phyloP scores from a whole-genome alignment of 1,284 basidiomycete species.

The Leccinum cinnamomeum region DNA sequence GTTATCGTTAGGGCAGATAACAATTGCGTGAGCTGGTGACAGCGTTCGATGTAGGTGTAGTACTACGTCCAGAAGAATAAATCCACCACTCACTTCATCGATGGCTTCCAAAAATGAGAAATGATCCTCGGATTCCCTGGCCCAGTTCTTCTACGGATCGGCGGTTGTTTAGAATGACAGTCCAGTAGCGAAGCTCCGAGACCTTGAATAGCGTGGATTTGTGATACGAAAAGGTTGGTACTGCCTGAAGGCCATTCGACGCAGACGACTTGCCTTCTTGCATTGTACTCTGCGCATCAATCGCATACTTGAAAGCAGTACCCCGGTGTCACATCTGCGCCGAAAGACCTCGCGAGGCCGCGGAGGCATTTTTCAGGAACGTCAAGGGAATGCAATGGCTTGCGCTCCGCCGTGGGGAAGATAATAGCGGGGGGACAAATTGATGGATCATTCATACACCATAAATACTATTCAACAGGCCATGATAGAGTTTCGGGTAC shows the following conservation, averaged over 20 bases:
- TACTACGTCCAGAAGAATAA: not conserved
- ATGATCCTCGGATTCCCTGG: conserved; percentile 40
- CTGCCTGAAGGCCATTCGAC: not conserved
- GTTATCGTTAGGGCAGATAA: too few species aligned
- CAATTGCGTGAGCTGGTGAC: conserved; percentile 19
- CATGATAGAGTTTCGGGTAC: too few species aligned
- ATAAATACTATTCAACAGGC: too few species aligned
- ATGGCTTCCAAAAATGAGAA: conserved; percentile 40
- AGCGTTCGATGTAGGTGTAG: not conserved
- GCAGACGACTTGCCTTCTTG: not conserved
- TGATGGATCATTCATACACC: too few species aligned
- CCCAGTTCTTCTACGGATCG: conserved; percentile 42
- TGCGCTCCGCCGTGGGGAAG: too few species aligned
- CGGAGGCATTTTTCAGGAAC: too few species aligned
- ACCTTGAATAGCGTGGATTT: conserved; percentile 42
- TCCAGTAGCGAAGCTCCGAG: conserved; percentile 39
- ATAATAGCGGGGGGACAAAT: too few species aligned
- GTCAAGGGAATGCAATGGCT: too few species aligned
- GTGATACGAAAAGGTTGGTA: not conserved
- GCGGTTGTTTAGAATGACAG: conserved; percentile 38
- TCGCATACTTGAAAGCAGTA: not conserved
- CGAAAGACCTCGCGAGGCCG: too few species aligned
- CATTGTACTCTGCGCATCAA: not conserved
- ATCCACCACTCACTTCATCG: conserved; percentile 32
- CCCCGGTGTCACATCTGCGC: too few species aligned